Evolutionary conservation across 345 rosid genomes (phyloP).

Genomic region (Eucalyptus pauciflora): DNA sequence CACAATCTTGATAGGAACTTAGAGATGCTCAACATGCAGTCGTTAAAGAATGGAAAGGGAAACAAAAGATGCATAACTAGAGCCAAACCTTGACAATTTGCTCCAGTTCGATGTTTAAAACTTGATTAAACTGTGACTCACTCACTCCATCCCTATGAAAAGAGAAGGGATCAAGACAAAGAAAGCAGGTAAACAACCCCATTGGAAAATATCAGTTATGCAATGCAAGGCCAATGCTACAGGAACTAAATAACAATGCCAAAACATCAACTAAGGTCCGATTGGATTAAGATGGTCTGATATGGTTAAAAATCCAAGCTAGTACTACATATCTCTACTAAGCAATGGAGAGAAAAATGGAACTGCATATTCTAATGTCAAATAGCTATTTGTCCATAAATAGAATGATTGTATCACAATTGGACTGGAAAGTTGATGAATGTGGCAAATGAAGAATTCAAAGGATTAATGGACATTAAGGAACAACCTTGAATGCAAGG

Average conservation of each 20-base stretch:
- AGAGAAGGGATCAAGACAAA: neutral
- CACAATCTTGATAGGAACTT: neutral
- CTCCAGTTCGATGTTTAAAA: conserved; percentile 65
- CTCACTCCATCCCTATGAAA: conserved; percentile 79
- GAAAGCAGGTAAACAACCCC: neutral
- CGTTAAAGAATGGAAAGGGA: neutral
- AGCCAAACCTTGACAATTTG: conserved; percentile 62
- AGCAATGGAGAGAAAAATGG: neutral
- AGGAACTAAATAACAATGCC: neutral
- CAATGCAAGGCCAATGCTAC: neutral
- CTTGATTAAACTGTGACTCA: conserved; percentile 86
- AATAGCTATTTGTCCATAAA: neutral
- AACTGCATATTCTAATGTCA: neutral
- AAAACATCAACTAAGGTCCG: neutral
- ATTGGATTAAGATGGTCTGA: neutral
- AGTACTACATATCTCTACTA: neutral
- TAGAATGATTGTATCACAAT: neutral
- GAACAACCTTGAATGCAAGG: neutral
- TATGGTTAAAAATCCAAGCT: neutral
- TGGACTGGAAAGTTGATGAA: neutral
- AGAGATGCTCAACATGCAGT: neutral
- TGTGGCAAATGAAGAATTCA: neutral
- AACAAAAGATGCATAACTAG: neutral
- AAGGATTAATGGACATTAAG: neutral
- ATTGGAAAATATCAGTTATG: neutral